A percentile compares a stretch with the other conserved stretches of the same genome.
Conservation (phyloP, 2,329 filamentous ascomycete species). For the Cadophora gregata region DNA sequence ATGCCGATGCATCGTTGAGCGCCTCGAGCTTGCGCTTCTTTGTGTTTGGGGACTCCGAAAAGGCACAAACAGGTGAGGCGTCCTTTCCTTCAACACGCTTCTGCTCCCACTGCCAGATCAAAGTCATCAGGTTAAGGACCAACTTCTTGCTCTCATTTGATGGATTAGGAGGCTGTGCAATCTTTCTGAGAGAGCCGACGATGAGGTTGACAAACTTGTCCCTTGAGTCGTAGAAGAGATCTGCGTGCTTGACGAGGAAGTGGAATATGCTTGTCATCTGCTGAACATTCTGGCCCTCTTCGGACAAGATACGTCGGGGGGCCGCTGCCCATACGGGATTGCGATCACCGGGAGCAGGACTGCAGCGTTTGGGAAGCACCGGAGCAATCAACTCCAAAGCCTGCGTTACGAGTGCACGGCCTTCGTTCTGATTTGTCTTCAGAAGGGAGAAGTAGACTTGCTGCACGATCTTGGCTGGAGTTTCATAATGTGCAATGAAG, state of each 20-base stretch:
- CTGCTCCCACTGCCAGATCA: constrained; percentile 94
- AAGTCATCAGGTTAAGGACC: constrained; percentile 85
- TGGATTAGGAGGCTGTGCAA: constrained; percentile 80
- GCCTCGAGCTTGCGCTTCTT: constrained; percentile 78
- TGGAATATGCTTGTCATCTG: constrained; percentile 98
- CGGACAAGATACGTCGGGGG: constrained; percentile 86
- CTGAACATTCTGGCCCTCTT: constrained; percentile 93
- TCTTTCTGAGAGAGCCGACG: constrained; percentile 86
- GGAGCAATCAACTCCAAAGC: constrained; percentile 95
- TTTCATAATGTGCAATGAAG: constrained; percentile 97
- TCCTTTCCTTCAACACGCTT: constrained; percentile 70
- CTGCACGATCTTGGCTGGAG: constrained; percentile 91
- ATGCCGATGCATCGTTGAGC: constrained; percentile 54
- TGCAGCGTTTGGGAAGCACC: constrained; percentile 85
- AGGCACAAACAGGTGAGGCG: constrained; percentile 48
- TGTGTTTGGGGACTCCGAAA: constrained; percentile 73
- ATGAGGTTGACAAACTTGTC: constrained; percentile 91
- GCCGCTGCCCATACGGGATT: constrained; percentile 89
- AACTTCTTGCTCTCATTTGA: constrained; percentile 93
- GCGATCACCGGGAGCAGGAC: constrained; percentile 68
- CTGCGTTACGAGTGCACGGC: constrained; percentile 88
- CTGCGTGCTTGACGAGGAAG: constrained; percentile 90
- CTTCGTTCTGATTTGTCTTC: constrained; percentile 94
- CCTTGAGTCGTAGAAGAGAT: constrained; percentile 92
- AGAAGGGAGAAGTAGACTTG: constrained; percentile 94